Evolutionary conservation across 495 filamentous ascomycete species (phyloP).

Genomic region (Hypoxylon intermedium): DNA sequence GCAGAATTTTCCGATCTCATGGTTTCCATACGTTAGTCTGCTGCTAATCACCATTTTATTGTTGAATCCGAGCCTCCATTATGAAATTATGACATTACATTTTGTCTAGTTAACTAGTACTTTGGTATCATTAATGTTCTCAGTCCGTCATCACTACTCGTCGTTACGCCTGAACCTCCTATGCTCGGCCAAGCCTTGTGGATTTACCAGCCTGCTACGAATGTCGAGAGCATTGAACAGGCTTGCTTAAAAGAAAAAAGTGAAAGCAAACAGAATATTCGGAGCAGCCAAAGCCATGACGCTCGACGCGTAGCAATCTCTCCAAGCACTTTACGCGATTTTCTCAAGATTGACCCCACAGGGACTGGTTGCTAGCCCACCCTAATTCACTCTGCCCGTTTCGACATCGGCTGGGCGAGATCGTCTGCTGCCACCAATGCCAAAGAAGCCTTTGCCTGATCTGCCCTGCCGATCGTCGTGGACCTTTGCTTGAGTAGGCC

Average conservation of each 20-base stretch:
- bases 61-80: constrained; percentile 3
- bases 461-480: constrained; percentile 28
- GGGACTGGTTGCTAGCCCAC: constrained; percentile 11
- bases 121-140: constrained; percentile 17
- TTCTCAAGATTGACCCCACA: constrained; percentile 14
- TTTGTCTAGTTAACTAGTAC: constrained; percentile 11
- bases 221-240: constrained; percentile 1
- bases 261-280: constrained; percentile 3
- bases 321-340: constrained; percentile 25
- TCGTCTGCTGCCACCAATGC: constrained; percentile 45
- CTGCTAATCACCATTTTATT: not conserved
- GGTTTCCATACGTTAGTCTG: not conserved
- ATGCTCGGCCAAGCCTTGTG: not conserved
- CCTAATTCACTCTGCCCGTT: constrained; percentile 32
- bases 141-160: constrained; percentile 4
- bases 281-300: constrained; percentile 5
- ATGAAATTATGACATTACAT: constrained; percentile 9
- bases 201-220: not conserved
- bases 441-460: constrained; percentile 44
- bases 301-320: constrained; percentile 21
- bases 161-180: constrained; percentile 11
- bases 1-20: not conserved
- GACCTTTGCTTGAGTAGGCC: constrained; percentile 29
- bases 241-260: not conserved
- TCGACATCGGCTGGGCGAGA: constrained; percentile 50